Evolutionary conservation across 352 stramenopile species (phyloP), one percentile per base, ranked within the genome.

Genomic region (Globisporangium rhizosaccharum): DNA sequence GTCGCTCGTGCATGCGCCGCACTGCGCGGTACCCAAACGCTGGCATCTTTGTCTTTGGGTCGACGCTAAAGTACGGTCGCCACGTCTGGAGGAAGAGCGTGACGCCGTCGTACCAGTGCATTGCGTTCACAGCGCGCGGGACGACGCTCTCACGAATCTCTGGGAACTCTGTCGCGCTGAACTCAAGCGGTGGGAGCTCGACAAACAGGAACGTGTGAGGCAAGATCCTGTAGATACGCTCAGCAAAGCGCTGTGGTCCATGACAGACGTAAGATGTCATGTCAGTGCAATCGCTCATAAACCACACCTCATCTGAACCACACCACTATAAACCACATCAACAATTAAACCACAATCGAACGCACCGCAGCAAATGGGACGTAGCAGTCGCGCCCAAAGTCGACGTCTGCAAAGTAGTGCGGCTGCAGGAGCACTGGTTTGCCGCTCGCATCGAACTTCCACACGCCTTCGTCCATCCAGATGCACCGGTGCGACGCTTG

Each of bases 101-200:
- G 17, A 93, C 75, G 11, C 83, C 86, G 63, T 97, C 89, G 66
- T 97, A 97, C 85, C 87, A 97, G 65, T 97, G 90, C 11, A 78
- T 94, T 5, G 84, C 85, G 45, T 94, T 94, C n/a, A 91, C 74
- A 0, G 79, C 82, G n/a, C 71, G 76, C 18, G 84, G 80, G 33
- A 92, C 66, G 20, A 75, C 61, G 2, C 62, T 70, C 11, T 71
- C 56, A 7, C 82, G 70, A 52, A 94, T 83, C 11, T 83, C 71
- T 2, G 85, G 85, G 59, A 94, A 94, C 53, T 72, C 67, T n/a
- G 73, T 79, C 11, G 65, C 53, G 48, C 66, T 82, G 58, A 92
- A 92, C 51, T 94, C 85, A 10, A 92, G 64, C 36, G 85, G 82
- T 3, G 85, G 85, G 12, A 94, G 51, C 68, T 96, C 87, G 15